Evolutionary conservation across 768 basidiomycete species (phyloP).

Genomic region (Pleurotus pulmonarius): DNA sequence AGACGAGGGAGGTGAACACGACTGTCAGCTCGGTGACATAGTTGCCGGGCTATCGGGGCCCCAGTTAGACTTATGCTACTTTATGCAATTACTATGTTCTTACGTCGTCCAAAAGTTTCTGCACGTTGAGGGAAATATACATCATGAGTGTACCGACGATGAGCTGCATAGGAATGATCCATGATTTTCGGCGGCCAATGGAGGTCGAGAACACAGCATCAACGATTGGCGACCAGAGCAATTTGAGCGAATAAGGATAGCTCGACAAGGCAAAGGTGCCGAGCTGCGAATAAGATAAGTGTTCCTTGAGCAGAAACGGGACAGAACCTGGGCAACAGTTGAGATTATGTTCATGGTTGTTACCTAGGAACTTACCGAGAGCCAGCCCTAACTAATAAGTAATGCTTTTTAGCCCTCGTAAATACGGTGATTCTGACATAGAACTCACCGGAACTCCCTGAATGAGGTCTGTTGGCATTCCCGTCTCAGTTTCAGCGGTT

Average conservation of each 20-base stretch:
- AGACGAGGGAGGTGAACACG: constrained; percentile 85
- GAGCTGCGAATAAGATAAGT: constrained; percentile 95
- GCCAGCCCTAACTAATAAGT: constrained; percentile 74
- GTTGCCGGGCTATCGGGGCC: constrained; percentile 62
- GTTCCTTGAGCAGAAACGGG: constrained; percentile 92
- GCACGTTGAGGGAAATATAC: constrained; percentile 69
- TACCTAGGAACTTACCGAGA: constrained; percentile 46
- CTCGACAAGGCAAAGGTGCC: constrained; percentile 90
- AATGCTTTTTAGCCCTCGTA: constrained; percentile 10
- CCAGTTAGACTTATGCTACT: constrained; percentile 12
- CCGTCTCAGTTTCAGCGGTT: constrained; percentile 8
- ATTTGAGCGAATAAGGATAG: constrained; percentile 95
- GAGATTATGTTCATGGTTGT: background rate
- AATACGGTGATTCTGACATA: background rate
- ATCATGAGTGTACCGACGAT: constrained; percentile 84
- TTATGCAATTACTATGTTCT: constrained; percentile 14
- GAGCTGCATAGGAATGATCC: constrained; percentile 97
- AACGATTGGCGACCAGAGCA: constrained; percentile 96
- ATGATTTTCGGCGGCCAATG: constrained; percentile 93
- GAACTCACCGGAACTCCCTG: constrained; percentile 86
- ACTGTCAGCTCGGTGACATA: constrained; percentile 75
- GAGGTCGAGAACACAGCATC: constrained; percentile 83
- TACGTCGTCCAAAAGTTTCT: constrained; percentile 78
- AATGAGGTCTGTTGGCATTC: constrained; percentile 50
- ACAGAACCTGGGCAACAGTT: constrained; percentile 66